Conservation (phyloP, 176 grass and related monocot species). For the Elaeis guineensis region DNA sequence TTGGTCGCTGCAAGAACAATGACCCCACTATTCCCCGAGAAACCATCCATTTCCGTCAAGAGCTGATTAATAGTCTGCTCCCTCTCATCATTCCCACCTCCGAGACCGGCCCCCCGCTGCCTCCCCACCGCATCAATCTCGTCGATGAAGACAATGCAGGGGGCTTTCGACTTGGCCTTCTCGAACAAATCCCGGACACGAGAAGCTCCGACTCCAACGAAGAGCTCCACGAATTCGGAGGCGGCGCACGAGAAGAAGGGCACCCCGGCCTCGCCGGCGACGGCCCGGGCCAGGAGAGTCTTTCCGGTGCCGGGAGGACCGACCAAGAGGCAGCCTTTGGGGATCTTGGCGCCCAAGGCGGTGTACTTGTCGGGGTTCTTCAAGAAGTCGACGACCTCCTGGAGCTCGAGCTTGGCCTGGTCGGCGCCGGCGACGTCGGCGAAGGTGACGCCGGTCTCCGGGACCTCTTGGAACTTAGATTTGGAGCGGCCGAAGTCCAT, state of each 20-base stretch:
- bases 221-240: slow-evolving; percentile 93
- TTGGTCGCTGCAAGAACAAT: slow-evolving; percentile 91
- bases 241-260: slow-evolving; percentile 95
- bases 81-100: slow-evolving; percentile 90
- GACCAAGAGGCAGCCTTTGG: slow-evolving; percentile 85
- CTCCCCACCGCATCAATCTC: slow-evolving; percentile 91
- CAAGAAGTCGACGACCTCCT: slow-evolving; percentile 93
- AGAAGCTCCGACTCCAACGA: slow-evolving; percentile 84
- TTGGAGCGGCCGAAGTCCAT: slow-evolving; percentile 98
- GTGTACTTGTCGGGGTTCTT: slow-evolving; percentile 99
- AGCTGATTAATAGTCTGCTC: slow-evolving; percentile 99
- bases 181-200: slow-evolving; percentile 90
- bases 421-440: slow-evolving; percentile 83
- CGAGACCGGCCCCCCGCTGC: slow-evolving; percentile 82
- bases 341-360: slow-evolving; percentile 83
- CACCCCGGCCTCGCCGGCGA: slow-evolving; percentile 84
- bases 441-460: slow-evolving; percentile 78
- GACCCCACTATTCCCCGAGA: slow-evolving; percentile 84
- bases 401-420: slow-evolving; percentile 96
- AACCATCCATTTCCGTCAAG: slow-evolving; percentile 96
- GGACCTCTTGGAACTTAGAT: slow-evolving; percentile 98
- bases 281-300: slow-evolving; percentile 82
- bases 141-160: slow-evolving; percentile 97
- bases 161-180: slow-evolving; percentile 96
- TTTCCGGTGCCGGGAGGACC: slow-evolving; percentile 81